Evolutionary conservation across 1,284 basidiomycete species (phyloP), one percentile per base, ranked within the genome.

Genomic region (Heliocybe sulcata): DNA sequence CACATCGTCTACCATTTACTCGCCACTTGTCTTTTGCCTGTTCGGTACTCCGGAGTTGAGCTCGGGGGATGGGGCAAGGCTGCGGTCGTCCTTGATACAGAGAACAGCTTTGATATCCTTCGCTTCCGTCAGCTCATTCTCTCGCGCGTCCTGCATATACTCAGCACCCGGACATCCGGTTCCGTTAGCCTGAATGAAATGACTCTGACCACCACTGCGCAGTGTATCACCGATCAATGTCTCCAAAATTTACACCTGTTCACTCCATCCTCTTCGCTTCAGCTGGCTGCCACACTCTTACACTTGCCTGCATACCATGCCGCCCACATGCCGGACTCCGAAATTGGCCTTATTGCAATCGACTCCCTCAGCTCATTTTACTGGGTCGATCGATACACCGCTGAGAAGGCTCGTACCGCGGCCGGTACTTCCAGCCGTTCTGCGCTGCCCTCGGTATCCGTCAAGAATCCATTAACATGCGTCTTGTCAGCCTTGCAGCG

Each of bases 301-400:
- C 68, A 80, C 58, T 72, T 92, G n/a, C 75, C 82, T 9, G 63
- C 65, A 3, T 85, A 85, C 62, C 81, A 84, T 60, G 64, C 69
- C 4, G 64, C 64, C 20, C 67, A 73, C 54, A 73, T 85, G 57
- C 70, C 77, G 27, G 65, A 77, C 51, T 66, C 71, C 47, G 81
- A 82, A 58, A 76, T 90, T 19, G 82, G 80, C 12, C 63, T 90
- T 53, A 65, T 90, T 25, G 82, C 80, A 14, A 71, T 93, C 42
- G 90, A 93, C 68, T 87, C 87, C 6, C 70, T 91, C 55, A 87
- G 85, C 65, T 66, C 87, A 0, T 90, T 87, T 65, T 82, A 87
- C 68, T 92, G 90, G 89, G 61, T 75, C 9, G 89, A 93, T 65
- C 81, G 86, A 35, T 84, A 82, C 64, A 71, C 74, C 38, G 66